Percentiles rank a stretch among this genome's conserved stretches.
These are phyloP conservation scores for Euphorbia schlechtendalii DNA, from an alignment of 441 rosid species.

Conservation along the genomic window DNA sequence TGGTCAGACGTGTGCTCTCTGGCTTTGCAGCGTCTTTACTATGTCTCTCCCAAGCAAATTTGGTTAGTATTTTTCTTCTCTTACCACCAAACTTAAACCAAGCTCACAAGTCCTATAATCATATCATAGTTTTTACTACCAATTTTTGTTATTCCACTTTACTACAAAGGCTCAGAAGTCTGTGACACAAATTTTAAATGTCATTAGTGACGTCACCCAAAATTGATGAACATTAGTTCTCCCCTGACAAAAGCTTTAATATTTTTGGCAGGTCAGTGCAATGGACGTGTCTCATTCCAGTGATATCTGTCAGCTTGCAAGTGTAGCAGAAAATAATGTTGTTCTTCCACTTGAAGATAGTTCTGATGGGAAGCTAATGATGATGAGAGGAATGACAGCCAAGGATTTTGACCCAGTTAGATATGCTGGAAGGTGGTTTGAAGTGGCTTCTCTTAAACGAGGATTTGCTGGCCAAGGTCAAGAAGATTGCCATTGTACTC, in stretches of 20 bases:
- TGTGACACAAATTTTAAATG: background rate
- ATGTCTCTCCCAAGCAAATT: slow-evolving; percentile 45
- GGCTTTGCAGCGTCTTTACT: slow-evolving; percentile 57
- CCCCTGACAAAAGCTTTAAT: slow-evolving; percentile 1
- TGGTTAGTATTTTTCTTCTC: slow-evolving; percentile 36
- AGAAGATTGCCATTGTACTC: slow-evolving; percentile 95
- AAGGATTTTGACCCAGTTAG: slow-evolving; percentile 73
- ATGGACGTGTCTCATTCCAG: slow-evolving; percentile 30
- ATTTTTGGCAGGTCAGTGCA: slow-evolving; percentile 48
- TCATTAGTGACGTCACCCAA: background rate
- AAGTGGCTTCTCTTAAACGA: slow-evolving; percentile 88
- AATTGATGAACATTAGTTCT: background rate
- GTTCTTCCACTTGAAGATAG: slow-evolving; percentile 55
- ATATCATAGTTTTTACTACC: background rate
- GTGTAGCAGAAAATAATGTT: slow-evolving; percentile 29
- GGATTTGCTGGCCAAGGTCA: slow-evolving; percentile 97
- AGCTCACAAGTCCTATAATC: no score
- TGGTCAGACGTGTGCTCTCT: slow-evolving; percentile 29
- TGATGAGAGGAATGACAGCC: slow-evolving; percentile 89
- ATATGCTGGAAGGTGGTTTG: slow-evolving; percentile 92
- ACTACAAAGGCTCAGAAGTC: background rate
- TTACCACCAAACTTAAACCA: no score
- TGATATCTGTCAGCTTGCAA: slow-evolving; percentile 55
- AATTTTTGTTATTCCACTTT: background rate
- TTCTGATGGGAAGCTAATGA: slow-evolving; percentile 57